Evolutionary conservation across 2,329 filamentous ascomycete genomes (phyloP).

Genomic region (Aureobasidium leucospermi): DNA sequence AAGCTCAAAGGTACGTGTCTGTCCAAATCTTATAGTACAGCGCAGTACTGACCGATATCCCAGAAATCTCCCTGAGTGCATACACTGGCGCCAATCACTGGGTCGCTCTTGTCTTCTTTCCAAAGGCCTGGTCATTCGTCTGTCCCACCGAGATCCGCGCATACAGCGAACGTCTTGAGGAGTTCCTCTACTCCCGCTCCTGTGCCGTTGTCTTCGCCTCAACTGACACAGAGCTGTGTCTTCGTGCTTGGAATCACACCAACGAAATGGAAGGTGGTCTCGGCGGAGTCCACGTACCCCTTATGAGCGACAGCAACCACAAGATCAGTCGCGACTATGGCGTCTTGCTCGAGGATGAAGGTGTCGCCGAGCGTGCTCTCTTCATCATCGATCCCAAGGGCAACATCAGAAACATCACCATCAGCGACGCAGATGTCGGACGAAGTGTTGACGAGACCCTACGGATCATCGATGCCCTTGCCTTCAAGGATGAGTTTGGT

Average conservation of each 20-base stretch:
- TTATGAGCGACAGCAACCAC: constrained; percentile 56
- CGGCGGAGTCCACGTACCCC: constrained; percentile 53
- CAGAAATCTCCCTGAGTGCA: constrained; percentile 24
- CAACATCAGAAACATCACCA: constrained; percentile 52
- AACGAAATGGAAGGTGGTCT: constrained; percentile 55
- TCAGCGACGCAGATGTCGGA: constrained; percentile 59
- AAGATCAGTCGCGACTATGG: constrained; percentile 55
- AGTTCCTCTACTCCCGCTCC: constrained; percentile 50
- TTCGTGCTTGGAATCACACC: constrained; percentile 52
- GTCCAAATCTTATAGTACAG: neutral
- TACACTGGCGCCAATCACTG: constrained; percentile 39
- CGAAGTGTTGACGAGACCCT: constrained; percentile 58
- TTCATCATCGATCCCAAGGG: constrained; percentile 62
- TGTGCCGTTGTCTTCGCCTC: constrained; percentile 54
- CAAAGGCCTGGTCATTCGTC: constrained; percentile 62
- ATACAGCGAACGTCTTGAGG: constrained; percentile 54
- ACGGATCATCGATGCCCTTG: constrained; percentile 47
- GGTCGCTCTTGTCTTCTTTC: constrained; percentile 60
- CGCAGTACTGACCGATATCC: neutral
- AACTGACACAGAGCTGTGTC: constrained; percentile 54
- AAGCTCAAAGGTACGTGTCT: constrained; percentile 22
- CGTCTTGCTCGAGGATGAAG: constrained; percentile 57
- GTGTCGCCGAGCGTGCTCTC: constrained; percentile 55
- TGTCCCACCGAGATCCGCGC: constrained; percentile 61
- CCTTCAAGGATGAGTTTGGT: constrained; percentile 37